Conservation (phyloP, 148 eudicot genomes). For the Diospyros kaki region DNA sequence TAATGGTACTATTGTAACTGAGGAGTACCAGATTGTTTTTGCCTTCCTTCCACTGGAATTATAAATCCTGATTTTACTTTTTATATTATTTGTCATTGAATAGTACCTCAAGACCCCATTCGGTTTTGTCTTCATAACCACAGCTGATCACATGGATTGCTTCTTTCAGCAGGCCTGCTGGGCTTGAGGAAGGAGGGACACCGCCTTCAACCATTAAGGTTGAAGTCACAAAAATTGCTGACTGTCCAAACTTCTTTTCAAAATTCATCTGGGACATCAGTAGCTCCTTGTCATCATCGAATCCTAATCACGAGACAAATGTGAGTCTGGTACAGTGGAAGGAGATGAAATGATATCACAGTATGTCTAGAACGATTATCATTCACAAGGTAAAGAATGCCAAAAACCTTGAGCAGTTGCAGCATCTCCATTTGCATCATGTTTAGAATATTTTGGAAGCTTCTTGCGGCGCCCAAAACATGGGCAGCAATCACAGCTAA, state of each 20-base stretch:
- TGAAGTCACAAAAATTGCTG: slow-evolving; percentile 88
- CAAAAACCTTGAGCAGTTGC: slow-evolving; percentile 58
- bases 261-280: slow-evolving; percentile 89
- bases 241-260: slow-evolving; percentile 95
- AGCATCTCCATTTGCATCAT: slow-evolving; percentile 49
- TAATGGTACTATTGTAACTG: background rate
- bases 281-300: slow-evolving; percentile 72
- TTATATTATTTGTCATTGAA: background rate
- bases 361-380: background rate
- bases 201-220: slow-evolving; percentile 97
- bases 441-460: slow-evolving; percentile 46
- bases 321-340: background rate
- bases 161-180: slow-evolving; percentile 89
- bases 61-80: background rate
- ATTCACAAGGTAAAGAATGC: slow-evolving; percentile 9
- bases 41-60: background rate
- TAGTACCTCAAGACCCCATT: slow-evolving; percentile 93
- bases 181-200: slow-evolving; percentile 97
- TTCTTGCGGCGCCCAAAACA: slow-evolving; percentile 93
- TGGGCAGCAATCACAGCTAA: slow-evolving; percentile 96
- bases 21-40: background rate
- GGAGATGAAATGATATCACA: background rate
- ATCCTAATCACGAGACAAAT: slow-evolving; percentile 32
- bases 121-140: slow-evolving; percentile 98
- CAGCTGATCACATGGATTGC: slow-evolving; percentile 99